Conservation (phyloP, 2,329 filamentous ascomycete genomes). For the Microsporum ferrugineum region DNA sequence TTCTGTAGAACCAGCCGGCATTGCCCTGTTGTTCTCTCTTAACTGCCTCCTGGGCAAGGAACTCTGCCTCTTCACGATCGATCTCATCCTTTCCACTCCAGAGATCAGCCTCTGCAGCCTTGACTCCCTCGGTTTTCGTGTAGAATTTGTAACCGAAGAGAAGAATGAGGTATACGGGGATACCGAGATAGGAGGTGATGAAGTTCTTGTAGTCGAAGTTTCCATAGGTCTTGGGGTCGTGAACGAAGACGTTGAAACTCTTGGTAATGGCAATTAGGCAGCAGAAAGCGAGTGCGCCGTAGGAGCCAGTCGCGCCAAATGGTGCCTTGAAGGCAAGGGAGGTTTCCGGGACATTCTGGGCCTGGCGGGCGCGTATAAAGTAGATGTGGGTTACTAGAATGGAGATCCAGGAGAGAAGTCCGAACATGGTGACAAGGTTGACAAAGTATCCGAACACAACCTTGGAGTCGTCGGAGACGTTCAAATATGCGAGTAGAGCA, state of each 20-base stretch:
- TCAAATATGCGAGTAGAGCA: constrained; percentile 37
- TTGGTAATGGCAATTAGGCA: constrained; percentile 63
- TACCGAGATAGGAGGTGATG: constrained; percentile 37
- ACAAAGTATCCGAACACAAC: constrained; percentile 38
- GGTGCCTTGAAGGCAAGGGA: constrained; percentile 34
- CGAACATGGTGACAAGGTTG: constrained; percentile 34
- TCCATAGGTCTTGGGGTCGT: constrained; percentile 41
- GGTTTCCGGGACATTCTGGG: constrained; percentile 27
- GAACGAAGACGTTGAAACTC: constrained; percentile 61
- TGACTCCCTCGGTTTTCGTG: constrained; percentile 15
- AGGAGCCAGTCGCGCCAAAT: constrained; percentile 47
- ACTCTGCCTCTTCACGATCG: constrained; percentile 53
- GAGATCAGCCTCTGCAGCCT: constrained; percentile 17
- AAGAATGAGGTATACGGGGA: constrained; percentile 33
- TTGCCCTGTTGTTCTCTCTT: constrained; percentile 47
- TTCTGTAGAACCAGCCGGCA: constrained; percentile 46
- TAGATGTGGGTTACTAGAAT: constrained; percentile 39
- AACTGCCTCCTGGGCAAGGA: constrained; percentile 61
- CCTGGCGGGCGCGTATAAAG: constrained; percentile 33
- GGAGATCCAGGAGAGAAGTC: constrained; percentile 38
- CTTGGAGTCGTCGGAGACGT: constrained; percentile 27
- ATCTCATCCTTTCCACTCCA: constrained; percentile 20
- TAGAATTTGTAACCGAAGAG: constrained; percentile 20
- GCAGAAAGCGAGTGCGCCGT: constrained; percentile 48
- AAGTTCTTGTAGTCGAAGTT: constrained; percentile 40